Conservation (phyloP, 345 rosid species). For the Odontarrhena argentea region DNA sequence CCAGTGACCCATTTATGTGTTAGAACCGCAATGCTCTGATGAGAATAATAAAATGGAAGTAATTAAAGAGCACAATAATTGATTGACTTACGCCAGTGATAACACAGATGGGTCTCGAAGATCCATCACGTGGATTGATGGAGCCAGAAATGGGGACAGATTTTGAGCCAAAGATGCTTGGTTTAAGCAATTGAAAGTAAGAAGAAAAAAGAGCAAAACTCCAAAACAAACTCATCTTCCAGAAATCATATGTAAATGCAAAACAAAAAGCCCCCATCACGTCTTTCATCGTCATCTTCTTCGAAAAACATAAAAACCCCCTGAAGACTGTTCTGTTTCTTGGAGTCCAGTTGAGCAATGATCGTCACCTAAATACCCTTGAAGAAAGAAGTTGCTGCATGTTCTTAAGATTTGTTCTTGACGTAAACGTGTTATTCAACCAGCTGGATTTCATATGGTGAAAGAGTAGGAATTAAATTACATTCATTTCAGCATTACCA, state of each 20-base stretch:
- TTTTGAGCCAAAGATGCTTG: conserved; percentile 41
- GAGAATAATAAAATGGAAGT: conserved; percentile 16
- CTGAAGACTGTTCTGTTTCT: background rate
- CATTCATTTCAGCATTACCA: too few relatives aligned
- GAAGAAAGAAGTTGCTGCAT: too few relatives aligned
- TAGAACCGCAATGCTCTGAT: background rate
- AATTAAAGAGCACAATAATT: background rate
- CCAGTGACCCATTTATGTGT: too few relatives aligned
- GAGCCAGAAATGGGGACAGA: conserved; percentile 37
- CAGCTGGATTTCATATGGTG: too few relatives aligned
- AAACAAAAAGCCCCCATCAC: conserved; percentile 48
- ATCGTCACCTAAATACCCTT: too few relatives aligned
- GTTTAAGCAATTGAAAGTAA: conserved; percentile 51
- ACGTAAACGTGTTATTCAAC: too few relatives aligned
- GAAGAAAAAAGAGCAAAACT: conserved; percentile 54
- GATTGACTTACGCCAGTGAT: conserved; percentile 64
- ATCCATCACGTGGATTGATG: conserved; percentile 29
- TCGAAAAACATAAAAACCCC: background rate
- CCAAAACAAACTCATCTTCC: conserved; percentile 74
- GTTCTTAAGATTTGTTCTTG: too few relatives aligned
- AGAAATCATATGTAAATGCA: conserved; percentile 48
- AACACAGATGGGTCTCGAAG: conserved; percentile 58
- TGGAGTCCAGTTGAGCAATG: background rate
- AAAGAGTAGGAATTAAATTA: too few relatives aligned
- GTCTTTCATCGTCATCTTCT: conserved; percentile 43